These are phyloP conservation scores for Coemansia sp. DNA, from an alignment of 192 early-diverging fungal species.

Conservation along the genomic window DNA sequence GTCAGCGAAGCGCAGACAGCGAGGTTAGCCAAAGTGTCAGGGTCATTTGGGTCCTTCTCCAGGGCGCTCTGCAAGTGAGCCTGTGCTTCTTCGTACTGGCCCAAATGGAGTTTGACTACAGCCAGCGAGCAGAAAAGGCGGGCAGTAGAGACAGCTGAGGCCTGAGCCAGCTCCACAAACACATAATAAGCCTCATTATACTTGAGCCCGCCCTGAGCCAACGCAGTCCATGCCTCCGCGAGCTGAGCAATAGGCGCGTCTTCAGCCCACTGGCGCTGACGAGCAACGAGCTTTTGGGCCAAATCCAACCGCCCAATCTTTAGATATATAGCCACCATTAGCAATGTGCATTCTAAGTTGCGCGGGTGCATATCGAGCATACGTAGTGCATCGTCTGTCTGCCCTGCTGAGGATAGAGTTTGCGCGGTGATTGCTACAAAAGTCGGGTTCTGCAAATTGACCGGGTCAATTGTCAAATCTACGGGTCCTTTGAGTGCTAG, in stretches of 20 bases:
- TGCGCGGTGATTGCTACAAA: conserved; percentile 71
- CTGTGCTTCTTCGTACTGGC: conserved; percentile 83
- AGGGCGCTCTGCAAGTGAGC: conserved; percentile 77
- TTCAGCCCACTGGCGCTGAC: conserved; percentile 88
- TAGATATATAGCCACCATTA: conserved; percentile 79
- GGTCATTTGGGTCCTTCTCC: conserved; percentile 67
- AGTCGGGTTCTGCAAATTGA: conserved; percentile 53
- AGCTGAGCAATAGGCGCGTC: conserved; percentile 94
- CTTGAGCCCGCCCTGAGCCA: conserved; percentile 65
- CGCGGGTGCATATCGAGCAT: conserved; percentile 68
- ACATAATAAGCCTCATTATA: conserved; percentile 91
- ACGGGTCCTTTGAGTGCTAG: conserved; percentile 54
- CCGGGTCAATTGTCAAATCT: background rate
- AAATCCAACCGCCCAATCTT: conserved; percentile 82
- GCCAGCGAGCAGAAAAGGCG: conserved; percentile 82
- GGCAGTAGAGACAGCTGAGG: conserved; percentile 68
- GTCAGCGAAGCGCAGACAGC: conserved; percentile 72
- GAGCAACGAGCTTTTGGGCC: conserved; percentile 77
- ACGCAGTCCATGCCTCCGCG: conserved; percentile 86
- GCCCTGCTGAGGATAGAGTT: conserved; percentile 60
- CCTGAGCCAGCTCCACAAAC: conserved; percentile 90
- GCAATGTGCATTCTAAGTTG: conserved; percentile 79
- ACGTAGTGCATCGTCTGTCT: conserved; percentile 73
- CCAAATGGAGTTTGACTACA: conserved; percentile 77
- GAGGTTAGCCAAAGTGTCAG: conserved; percentile 88